phyloP scores from a whole-genome alignment of 2,329 filamentous ascomycete genomes.

The Paraphoma chrysanthemicola region DNA sequence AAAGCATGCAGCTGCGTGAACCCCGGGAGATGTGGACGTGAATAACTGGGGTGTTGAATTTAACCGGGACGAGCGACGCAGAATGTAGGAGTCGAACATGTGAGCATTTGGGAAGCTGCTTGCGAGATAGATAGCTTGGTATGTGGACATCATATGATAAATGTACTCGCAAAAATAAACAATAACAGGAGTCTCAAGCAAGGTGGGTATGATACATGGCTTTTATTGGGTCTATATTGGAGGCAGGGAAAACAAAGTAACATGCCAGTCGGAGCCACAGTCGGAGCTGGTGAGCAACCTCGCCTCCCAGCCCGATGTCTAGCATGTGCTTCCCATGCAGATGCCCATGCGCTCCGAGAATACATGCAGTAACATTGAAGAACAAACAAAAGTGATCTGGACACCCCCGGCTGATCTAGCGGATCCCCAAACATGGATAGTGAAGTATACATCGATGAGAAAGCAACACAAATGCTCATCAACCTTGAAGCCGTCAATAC shows the following conservation, averaged over 20 bases:
- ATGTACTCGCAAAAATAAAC: too few relatives aligned
- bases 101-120: neutral
- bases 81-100: neutral
- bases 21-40: neutral
- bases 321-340: neutral
- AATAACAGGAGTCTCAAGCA: too few relatives aligned
- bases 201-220: neutral
- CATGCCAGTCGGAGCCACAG: neutral
- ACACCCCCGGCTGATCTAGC: too few relatives aligned
- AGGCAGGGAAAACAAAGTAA: neutral
- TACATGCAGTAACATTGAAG: neutral
- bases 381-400: neutral
- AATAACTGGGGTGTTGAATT: neutral
- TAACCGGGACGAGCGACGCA: neutral
- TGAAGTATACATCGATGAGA: neutral
- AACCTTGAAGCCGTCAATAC: neutral
- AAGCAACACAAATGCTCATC: neutral
- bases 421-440: neutral
- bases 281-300: neutral
- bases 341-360: neutral
- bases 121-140: neutral
- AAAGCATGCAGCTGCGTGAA: neutral
- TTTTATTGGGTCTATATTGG: neutral
- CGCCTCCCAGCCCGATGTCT: neutral
- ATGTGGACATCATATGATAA: neutral